phyloP scores from a whole-genome alignment of 495 filamentous ascomycete genomes.

The Xanthoparmelia taractica region DNA sequence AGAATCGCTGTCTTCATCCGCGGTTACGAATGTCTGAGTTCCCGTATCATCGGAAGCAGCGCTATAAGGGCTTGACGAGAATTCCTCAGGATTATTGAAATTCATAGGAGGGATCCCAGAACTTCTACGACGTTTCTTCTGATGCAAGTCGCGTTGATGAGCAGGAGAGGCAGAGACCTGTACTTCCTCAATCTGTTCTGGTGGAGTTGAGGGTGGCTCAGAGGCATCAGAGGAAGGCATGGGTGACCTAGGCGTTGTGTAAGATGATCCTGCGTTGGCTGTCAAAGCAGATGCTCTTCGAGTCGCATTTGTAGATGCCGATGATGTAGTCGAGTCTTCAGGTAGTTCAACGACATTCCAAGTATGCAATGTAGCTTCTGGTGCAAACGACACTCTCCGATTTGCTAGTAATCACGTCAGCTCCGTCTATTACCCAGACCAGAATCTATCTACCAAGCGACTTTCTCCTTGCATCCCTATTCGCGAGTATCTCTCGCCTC shows the following conservation, averaged over 20 bases:
- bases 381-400: slow-evolving; percentile 92
- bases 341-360: slow-evolving; percentile 91
- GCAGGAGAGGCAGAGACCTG: slow-evolving; percentile 58
- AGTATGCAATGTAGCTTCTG: slow-evolving; percentile 93
- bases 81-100: slow-evolving; percentile 56
- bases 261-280: slow-evolving; percentile 37
- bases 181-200: slow-evolving; percentile 53
- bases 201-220: slow-evolving; percentile 59
- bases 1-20: slow-evolving; percentile 43
- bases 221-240: slow-evolving; percentile 40
- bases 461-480: slow-evolving; percentile 79
- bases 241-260: slow-evolving; percentile 37
- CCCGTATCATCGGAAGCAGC: slow-evolving; percentile 55
- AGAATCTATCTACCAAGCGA: slow-evolving; percentile 53
- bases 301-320: slow-evolving; percentile 61
- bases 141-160: slow-evolving; percentile 59
- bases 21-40: slow-evolving; percentile 38
- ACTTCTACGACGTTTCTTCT: slow-evolving; percentile 56
- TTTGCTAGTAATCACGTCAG: slow-evolving; percentile 11
- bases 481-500: slow-evolving; percentile 58
- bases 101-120: slow-evolving; percentile 54
- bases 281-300: slow-evolving; percentile 58
- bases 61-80: slow-evolving; percentile 75
- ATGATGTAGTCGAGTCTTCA: slow-evolving; percentile 80
- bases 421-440: neutral